phyloP scores from a whole-genome alignment of 2,329 filamentous ascomycete species.

The Colletotrichum karsti region DNA sequence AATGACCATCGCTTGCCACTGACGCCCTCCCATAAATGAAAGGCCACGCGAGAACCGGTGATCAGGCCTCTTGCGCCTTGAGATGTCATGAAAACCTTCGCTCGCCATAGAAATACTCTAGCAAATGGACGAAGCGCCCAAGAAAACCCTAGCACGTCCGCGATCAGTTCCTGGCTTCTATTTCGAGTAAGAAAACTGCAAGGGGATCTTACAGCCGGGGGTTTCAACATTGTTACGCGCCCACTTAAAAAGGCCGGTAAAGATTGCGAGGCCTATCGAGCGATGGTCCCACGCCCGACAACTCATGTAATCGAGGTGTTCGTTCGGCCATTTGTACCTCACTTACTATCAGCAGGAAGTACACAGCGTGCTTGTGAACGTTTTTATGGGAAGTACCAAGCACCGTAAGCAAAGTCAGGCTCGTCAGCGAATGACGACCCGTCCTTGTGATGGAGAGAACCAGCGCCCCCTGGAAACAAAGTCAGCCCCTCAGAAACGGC shows the following conservation, averaged over 20 bases:
- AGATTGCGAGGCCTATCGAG: not conserved
- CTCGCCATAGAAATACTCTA: not conserved
- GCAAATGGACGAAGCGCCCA: not conserved
- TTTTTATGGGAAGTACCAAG: not conserved
- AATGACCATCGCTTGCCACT: not conserved
- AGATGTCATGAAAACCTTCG: not conserved
- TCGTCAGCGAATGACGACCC: not conserved
- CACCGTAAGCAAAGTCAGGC: not conserved
- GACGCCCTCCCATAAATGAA: constrained; percentile 1
- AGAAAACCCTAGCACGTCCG: not conserved
- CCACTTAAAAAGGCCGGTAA: not conserved
- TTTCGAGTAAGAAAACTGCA: too few species aligned
- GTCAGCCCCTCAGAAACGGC: not conserved
- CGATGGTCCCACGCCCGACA: not conserved
- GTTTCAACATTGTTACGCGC: not conserved
- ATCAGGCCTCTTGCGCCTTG: not conserved
- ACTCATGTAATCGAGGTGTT: not conserved
- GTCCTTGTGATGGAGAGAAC: not conserved
- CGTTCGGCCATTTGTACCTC: not conserved
- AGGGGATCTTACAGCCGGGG: not conserved
- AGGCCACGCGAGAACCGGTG: not conserved
- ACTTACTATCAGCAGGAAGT: accelerated
- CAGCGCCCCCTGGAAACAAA: not conserved
- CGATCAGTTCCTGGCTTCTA: not conserved
- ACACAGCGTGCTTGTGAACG: accelerated